Evolutionary conservation across 139 green algal species (phyloP).

Genomic region (Deuterostichococcus epilithicus): DNA sequence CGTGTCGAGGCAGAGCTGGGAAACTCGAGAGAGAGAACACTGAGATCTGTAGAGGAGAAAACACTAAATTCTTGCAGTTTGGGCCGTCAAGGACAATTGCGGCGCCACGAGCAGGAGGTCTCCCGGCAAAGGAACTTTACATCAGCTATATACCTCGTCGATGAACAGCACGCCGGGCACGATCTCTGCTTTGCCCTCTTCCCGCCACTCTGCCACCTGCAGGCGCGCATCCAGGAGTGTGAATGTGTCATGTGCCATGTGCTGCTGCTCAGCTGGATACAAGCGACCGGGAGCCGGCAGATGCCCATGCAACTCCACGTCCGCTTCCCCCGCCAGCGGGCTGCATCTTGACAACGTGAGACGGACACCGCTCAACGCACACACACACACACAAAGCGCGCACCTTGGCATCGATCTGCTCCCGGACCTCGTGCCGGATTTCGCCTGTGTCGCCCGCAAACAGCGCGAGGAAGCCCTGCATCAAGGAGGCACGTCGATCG

Average conservation of each 20-base stretch:
- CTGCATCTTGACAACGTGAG: too few species aligned
- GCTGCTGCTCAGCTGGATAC: too few species aligned
- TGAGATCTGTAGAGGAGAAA: too few species aligned
- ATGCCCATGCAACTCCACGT: too few species aligned
- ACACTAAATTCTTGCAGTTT: too few species aligned
- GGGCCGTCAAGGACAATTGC: too few species aligned
- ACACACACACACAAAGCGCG: background rate
- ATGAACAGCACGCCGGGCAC: constrained; percentile 98
- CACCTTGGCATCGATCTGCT: constrained; percentile 56
- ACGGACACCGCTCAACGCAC: too few species aligned
- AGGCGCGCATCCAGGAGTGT: background rate
- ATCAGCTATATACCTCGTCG: constrained; percentile 73
- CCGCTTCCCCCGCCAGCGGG: too few species aligned
- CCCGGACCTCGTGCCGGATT: constrained; percentile 90
- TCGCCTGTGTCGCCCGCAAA: constrained; percentile 98
- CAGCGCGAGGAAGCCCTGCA: constrained; percentile 96
- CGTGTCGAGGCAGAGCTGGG: background rate
- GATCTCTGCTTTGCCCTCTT: constrained; percentile 99
- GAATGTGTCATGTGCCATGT: background rate
- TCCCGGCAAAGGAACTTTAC: background rate
- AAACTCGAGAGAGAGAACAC: too few species aligned
- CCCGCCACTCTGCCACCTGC: constrained; percentile 87
- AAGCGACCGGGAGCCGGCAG: too few species aligned
- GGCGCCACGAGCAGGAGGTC: too few species aligned
- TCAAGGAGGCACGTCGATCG: background rate